Conservation (phyloP, 495 filamentous ascomycete genomes). For the Xylaria castorea region DNA sequence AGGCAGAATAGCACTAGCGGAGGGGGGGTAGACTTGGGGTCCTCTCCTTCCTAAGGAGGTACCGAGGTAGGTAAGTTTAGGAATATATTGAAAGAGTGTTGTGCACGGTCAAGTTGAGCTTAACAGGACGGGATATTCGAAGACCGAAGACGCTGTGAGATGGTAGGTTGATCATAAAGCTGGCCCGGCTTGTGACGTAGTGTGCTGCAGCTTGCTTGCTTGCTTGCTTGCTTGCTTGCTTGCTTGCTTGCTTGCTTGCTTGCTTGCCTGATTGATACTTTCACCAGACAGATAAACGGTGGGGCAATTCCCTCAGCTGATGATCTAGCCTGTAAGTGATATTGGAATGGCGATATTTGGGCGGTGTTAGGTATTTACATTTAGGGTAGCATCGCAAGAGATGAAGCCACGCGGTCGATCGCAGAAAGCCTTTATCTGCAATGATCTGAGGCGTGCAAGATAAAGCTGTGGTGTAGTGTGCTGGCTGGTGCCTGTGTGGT, state of each 20-base stretch:
- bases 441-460: background rate
- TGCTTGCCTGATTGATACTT: background rate
- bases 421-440: background rate
- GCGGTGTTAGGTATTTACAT: background rate
- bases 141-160: too few relatives aligned
- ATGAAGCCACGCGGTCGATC: background rate
- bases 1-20: background rate
- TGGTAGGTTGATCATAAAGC: background rate
- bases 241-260: too few relatives aligned
- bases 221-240: too few relatives aligned
- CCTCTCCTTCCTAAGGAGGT: background rate
- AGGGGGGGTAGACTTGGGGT: background rate
- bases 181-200: conserved; percentile 15
- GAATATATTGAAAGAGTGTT: background rate
- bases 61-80: too few relatives aligned
- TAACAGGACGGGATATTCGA: background rate
- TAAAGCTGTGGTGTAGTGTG: background rate
- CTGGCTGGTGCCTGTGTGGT: conserved; percentile 22
- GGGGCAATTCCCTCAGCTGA: background rate
- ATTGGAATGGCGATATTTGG: background rate
- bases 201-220: conserved; percentile 4
- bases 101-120: background rate
- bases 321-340: background rate
- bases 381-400: conserved; percentile 3
- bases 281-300: background rate